Base-by-base conservation (phyloP, 192 early-diverging fungal species). In the Backusella parvicylindrica region DNA sequence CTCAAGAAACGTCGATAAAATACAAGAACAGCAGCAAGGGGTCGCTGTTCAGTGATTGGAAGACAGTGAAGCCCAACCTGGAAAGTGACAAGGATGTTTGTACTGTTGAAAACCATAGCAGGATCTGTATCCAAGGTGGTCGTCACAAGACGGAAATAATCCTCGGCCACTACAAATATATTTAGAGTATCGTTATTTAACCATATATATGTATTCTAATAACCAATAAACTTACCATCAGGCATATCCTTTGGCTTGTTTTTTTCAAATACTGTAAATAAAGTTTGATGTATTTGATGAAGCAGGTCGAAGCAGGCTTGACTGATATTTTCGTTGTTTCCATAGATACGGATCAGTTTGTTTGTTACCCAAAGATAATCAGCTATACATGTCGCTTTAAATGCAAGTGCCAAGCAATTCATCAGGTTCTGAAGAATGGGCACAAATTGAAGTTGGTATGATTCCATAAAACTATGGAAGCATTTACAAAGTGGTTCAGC, bases 361-460 rank as follows among this genome's bases (percentile, higher is more conserved):
- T 81, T 79, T 30, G 90, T 85, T 2, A 93, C 88, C 97, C 97
- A 99, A 64, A 99, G 80, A 73, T 95, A 94, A 38, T 86, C 88
- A 37, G 91, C 80, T 28, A 88, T 37, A 0, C 87, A 86, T 3
- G 91, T 91, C 68, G 85, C 83, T 68, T 89, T 85, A 83, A 93
- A 98, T n/a, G 85, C 84, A 64, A 68, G 78, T 18, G 92, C 89
- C 3, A 94, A 70, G 11, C 85, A 81, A 23, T 92, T 85, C 81
- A 91, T 81, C 16, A 94, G 82, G 36, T 80, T 77, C 0, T 83
- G 84, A 13, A 93, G 68, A 6, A 94, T 71, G 12, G 89, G 86
- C 0, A 78, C 53, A 72, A 94, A 87, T 63, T 88, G 80, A 9
- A 73, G 50, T 41, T 80, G 70, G 66, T 92, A 94, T 11, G 88